These are phyloP conservation scores for Fraxinus xanthoxyloides DNA, from an alignment of 305 asterid genomes.

Conservation along the genomic window DNA sequence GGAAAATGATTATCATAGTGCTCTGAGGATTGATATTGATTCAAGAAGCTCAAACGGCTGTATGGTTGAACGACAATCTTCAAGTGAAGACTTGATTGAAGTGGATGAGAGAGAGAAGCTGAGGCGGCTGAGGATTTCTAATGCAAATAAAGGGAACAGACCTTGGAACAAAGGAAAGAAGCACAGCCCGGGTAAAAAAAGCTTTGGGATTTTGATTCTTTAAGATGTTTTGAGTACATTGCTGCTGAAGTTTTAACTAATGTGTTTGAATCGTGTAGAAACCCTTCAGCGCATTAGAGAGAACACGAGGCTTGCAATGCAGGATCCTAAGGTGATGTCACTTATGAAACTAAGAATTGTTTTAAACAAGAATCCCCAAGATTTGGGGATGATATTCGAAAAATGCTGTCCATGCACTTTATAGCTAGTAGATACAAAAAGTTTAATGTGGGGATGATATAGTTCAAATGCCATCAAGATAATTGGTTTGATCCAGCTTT, in stretches of 20 bases:
- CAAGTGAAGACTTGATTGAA: constrained; percentile 46
- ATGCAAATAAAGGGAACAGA: constrained; percentile 85
- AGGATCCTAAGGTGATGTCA: constrained; percentile 99
- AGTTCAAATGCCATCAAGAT: neutral
- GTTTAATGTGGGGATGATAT: neutral
- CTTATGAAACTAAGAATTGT: constrained; percentile 46
- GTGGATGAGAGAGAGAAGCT: constrained; percentile 62
- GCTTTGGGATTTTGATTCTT: neutral
- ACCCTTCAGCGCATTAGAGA: constrained; percentile 75
- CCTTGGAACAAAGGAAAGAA: constrained; percentile 98
- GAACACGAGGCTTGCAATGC: constrained; percentile 92
- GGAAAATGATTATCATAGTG: constrained; percentile 30
- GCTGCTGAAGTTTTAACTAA: neutral
- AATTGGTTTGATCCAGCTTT: neutral
- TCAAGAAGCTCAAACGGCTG: constrained; percentile 31
- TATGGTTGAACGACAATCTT: constrained; percentile 32
- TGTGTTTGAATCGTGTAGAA: constrained; percentile 52
- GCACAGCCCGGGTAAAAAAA: constrained; percentile 72
- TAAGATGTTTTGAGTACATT: neutral
- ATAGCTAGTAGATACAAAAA: neutral
- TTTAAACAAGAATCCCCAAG: neutral
- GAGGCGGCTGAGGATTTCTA: constrained; percentile 91
- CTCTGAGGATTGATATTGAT: constrained; percentile 39
- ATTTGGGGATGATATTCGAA: neutral
- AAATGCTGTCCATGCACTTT: neutral